Percentiles rank a stretch among this genome's conserved stretches.
Evolutionary conservation across 108 stramenopile genomes (phyloP).

Genomic region (Cyclotella choctawhatcheeana): DNA sequence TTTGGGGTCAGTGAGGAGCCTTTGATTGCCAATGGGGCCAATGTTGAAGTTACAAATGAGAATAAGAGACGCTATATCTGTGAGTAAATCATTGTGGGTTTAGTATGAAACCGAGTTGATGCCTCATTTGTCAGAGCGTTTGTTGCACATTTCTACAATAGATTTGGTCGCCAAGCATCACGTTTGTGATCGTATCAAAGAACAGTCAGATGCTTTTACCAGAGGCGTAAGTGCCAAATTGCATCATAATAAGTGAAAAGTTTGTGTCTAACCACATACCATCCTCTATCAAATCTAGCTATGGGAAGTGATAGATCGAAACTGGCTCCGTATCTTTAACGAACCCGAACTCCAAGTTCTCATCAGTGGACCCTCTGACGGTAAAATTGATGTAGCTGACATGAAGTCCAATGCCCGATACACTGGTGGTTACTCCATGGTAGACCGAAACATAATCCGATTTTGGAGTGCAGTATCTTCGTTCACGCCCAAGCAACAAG

Average conservation of each 20-base stretch:
- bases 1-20: slow-evolving; percentile 88
- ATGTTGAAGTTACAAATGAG: slow-evolving; percentile 83
- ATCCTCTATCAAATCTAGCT: slow-evolving; percentile 34
- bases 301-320: slow-evolving; percentile 91
- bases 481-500: slow-evolving; percentile 82
- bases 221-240: slow-evolving; percentile 57
- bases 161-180: slow-evolving; percentile 94
- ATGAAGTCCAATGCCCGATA: slow-evolving; percentile 89
- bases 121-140: background rate
- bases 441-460: slow-evolving; percentile 80
- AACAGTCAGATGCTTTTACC: slow-evolving; percentile 93
- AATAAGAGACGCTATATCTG: slow-evolving; percentile 80
- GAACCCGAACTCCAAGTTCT: slow-evolving; percentile 96
- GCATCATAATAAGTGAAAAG: background rate
- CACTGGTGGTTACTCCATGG: slow-evolving; percentile 87
- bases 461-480: slow-evolving; percentile 92
- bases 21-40: slow-evolving; percentile 86
- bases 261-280: background rate
- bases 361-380: slow-evolving; percentile 88
- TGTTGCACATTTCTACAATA: background rate
- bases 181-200: slow-evolving; percentile 87
- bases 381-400: slow-evolving; percentile 91
- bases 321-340: slow-evolving; percentile 93
- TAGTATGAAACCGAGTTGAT: background rate
- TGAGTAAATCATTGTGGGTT: background rate